These are phyloP conservation scores for Chalara sp. DNA, from an alignment of 2,329 filamentous ascomycete genomes.

Conservation along the genomic window DNA sequence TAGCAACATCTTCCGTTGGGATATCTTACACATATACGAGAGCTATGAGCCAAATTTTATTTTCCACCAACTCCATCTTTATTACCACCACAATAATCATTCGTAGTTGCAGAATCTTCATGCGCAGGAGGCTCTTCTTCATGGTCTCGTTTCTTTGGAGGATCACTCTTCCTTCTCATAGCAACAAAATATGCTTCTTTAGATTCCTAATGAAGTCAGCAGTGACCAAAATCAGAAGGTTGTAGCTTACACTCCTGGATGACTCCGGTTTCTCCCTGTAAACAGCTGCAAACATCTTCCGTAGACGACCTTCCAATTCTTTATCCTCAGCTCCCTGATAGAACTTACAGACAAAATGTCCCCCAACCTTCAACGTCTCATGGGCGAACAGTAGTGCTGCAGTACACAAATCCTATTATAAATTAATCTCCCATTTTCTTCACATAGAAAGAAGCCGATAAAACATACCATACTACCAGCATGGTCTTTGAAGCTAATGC, in stretches of 20 bases:
- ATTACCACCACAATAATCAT: no score
- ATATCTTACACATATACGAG: no score
- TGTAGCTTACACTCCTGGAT: slow-evolving; percentile 65
- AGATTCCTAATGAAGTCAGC: slow-evolving; percentile 53
- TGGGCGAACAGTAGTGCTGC: slow-evolving; percentile 80
- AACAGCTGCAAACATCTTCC: slow-evolving; percentile 71
- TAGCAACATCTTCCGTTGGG: no score
- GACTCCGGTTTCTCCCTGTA: slow-evolving; percentile 86
- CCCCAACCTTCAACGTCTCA: slow-evolving; percentile 74
- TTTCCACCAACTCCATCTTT: no score
- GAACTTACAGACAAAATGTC: slow-evolving; percentile 96
- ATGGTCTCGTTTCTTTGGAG: neutral
- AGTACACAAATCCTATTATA: slow-evolving; percentile 72
- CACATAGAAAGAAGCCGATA: neutral
- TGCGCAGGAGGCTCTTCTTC: neutral
- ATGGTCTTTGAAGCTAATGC: slow-evolving; percentile 80
- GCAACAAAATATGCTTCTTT: slow-evolving; percentile 85
- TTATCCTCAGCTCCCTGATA: slow-evolving; percentile 90
- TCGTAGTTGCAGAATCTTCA: neutral
- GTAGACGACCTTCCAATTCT: slow-evolving; percentile 66
- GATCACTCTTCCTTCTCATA: slow-evolving; percentile 55
- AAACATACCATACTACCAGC: slow-evolving; percentile 84
- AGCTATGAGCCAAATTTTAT: no score
- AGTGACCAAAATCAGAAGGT: neutral
- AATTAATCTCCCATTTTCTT: neutral